A percentile compares a stretch with the other conserved stretches of the same genome.
Conservation (phyloP, 495 filamentous ascomycete species). For the Rostrohypoxylon terebratum region DNA sequence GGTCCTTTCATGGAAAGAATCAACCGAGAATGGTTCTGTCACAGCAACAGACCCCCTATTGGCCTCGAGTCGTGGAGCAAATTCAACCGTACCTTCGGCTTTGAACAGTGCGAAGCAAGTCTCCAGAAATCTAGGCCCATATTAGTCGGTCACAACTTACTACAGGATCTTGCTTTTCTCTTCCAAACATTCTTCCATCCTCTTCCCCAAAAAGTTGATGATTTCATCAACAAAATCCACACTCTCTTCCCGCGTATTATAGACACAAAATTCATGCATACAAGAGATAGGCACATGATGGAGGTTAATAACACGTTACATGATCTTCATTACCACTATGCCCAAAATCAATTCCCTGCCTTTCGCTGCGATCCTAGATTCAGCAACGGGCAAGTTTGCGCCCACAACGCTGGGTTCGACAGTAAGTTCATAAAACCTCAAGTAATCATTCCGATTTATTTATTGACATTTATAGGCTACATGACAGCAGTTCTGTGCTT, state of each 20-base stretch:
- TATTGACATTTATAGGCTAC: conserved; percentile 50
- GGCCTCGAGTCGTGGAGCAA: conserved; percentile 38
- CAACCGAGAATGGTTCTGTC: conserved; percentile 56
- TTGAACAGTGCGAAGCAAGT: conserved; percentile 46
- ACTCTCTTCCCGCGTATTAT: conserved; percentile 74
- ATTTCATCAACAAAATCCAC: conserved; percentile 68
- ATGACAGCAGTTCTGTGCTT: conserved; percentile 75
- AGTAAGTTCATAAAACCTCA: conserved; percentile 54
- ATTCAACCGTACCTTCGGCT: conserved; percentile 29
- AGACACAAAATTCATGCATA: conserved; percentile 83
- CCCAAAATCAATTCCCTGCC: conserved; percentile 1
- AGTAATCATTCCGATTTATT: not conserved
- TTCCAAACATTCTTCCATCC: conserved; percentile 75
- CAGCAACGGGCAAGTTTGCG: conserved; percentile 26
- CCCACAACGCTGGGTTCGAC: conserved; percentile 80
- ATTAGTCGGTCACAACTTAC: conserved; percentile 81
- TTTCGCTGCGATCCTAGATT: conserved; percentile 5
- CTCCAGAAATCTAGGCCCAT: conserved; percentile 64
- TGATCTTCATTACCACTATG: conserved; percentile 39
- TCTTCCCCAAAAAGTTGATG: conserved; percentile 69
- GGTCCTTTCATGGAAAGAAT: conserved; percentile 65
- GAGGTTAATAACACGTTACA: conserved; percentile 59
- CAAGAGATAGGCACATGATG: conserved; percentile 59
- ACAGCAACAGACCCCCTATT: conserved; percentile 20
- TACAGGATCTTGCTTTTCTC: conserved; percentile 79